Base-by-base conservation (phyloP, 2,329 filamentous ascomycete genomes). In the Diaporthe vexans region DNA sequence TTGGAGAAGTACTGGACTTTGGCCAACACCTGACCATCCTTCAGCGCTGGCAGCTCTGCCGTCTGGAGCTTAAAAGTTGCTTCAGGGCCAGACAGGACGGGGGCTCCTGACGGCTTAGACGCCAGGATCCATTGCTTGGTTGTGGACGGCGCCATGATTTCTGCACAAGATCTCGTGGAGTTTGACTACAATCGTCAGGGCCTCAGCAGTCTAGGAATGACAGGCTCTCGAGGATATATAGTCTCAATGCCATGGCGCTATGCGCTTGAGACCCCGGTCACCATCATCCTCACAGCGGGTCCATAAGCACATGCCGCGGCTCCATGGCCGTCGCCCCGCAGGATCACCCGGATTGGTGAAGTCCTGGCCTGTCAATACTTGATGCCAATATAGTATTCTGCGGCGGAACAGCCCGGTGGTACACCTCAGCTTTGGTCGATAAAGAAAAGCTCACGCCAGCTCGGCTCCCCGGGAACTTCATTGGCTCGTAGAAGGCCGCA, bases 101-200 rank as follows among this genome's bases (percentile, higher is more conserved):
- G 80, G 3, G 76, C 74, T 37, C 76, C 78, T 10, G 73, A 72
- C 13, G 80, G 79, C 72, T 80, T 79, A 33, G 76, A 77, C 15
- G 78, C 77, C 29, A 81, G 75, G 24, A 81, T 71, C 80, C 79
- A 81, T 70, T 80, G 79, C 75, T 79, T 80, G 3, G 80, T 80
- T 43, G 78, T 48, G 21, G 48, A 21, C 7, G 48, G 48, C 9
- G 59, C 59, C 71, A 72, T 72, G 17, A n/a, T 33, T n/a, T 67
- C 21, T 35, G 46, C 24, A 24, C 17, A n/a, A 26, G 63, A 11
- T 10, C 33, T 54, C 21, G 33, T n/a, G 21, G 33, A 19, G 6
- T 26, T 15, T 54, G 1, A 13, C 24, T 8, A 51, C 2, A 24
- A 26, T n/a, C 33, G 13, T 17, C 17, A 3, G 19, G 54, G 4